Percentiles rank a stretch among this genome's conserved stretches.
Evolutionary conservation across 1,284 basidiomycete species (phyloP).

Genomic region (Rhodofomes roseus): DNA sequence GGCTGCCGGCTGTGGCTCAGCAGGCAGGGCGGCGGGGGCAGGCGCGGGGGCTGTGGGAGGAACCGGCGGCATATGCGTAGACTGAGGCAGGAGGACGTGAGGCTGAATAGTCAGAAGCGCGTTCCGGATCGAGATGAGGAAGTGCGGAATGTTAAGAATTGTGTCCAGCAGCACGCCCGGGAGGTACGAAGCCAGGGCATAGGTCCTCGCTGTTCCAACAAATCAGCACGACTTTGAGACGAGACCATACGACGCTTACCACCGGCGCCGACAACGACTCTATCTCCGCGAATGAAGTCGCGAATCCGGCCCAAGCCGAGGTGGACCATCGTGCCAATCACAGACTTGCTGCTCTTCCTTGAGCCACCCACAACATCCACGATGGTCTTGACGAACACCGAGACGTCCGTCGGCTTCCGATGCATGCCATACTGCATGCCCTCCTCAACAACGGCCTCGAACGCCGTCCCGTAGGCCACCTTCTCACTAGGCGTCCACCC

Average conservation of each 20-base stretch:
- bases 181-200: constrained; percentile 62
- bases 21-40: not conserved
- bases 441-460: constrained; percentile 45
- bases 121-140: constrained; percentile 59
- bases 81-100: constrained; percentile 24
- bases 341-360: constrained; percentile 31
- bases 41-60: constrained; percentile 8
- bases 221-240: not conserved
- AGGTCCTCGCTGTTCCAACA: constrained; percentile 51
- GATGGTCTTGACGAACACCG: constrained; percentile 53
- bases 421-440: constrained; percentile 32
- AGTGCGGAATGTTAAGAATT: constrained; percentile 61
- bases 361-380: constrained; percentile 56
- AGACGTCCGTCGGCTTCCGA: constrained; percentile 52
- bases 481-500: constrained; percentile 71
- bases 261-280: constrained; percentile 70
- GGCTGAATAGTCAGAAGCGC: constrained; percentile 49
- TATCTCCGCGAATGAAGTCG: constrained; percentile 57
- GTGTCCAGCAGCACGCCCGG: constrained; percentile 63
- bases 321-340: constrained; percentile 31
- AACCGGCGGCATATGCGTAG: constrained; percentile 2
- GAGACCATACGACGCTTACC: constrained; percentile 39
- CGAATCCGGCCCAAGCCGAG: constrained; percentile 41
- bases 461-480: constrained; percentile 63
- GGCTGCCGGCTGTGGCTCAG: constrained; percentile 5